These are phyloP conservation scores for Vitis rupestris DNA, from an alignment of 164 flowering plant genomes.

Conservation along the genomic window DNA sequence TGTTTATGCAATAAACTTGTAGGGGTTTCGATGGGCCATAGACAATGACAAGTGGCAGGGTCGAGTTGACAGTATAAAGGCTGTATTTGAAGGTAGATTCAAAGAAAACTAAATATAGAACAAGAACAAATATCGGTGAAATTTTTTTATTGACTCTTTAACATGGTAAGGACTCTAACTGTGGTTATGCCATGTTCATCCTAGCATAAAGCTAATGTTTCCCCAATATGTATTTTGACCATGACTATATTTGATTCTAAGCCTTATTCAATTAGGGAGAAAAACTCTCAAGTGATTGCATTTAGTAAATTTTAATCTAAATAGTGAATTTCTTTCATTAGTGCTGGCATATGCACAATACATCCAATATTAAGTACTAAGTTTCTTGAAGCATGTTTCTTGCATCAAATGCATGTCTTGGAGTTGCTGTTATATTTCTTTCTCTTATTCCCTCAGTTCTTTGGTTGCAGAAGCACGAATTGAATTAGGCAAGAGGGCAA, in stretches of 20 bases:
- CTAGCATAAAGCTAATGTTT: background rate
- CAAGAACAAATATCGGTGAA: too few species aligned
- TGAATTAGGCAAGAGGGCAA: slow-evolving; percentile 59
- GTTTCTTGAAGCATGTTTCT: slow-evolving; percentile 1
- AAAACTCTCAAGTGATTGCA: background rate
- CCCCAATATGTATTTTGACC: background rate
- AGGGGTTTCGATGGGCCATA: slow-evolving; percentile 95
- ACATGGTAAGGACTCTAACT: too few species aligned
- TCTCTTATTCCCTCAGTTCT: slow-evolving; percentile 7
- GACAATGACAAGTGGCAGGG: slow-evolving; percentile 91
- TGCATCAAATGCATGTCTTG: background rate
- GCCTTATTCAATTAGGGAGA: too few species aligned
- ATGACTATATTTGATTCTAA: background rate
- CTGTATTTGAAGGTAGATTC: slow-evolving; percentile 76
- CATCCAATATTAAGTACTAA: background rate
- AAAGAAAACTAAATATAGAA: too few species aligned
- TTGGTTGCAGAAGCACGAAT: slow-evolving; percentile 66
- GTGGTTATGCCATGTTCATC: too few species aligned
- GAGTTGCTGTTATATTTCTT: background rate
- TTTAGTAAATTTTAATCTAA: background rate
- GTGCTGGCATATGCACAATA: background rate
- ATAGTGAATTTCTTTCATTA: slow-evolving; percentile 1
- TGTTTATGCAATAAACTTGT: slow-evolving; percentile 11
- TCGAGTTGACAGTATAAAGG: slow-evolving; percentile 84
- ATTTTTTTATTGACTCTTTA: too few species aligned